Base-by-base conservation (phyloP, 768 basidiomycete genomes). In the Hysterangium stoloniferum region DNA sequence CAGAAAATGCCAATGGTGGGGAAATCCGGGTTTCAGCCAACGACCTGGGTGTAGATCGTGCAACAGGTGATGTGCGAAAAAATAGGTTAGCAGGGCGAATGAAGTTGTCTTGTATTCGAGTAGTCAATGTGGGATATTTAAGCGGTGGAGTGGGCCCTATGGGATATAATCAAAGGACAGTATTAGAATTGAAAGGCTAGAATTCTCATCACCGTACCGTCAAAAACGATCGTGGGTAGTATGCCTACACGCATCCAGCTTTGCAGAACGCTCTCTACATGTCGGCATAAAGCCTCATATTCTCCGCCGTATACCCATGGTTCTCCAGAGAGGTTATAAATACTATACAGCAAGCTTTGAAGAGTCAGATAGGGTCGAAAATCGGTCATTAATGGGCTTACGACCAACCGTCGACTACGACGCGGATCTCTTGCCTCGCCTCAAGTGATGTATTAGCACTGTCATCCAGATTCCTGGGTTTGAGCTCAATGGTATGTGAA, bases 241-340 rank as follows among this genome's bases (percentile, higher is more conserved):
- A 89, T 62, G 19, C 86, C 84, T 8, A 86, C 68, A 22, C 69
- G 66, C 38, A 83, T 71, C 89, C 86, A 90, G 11, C 82, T 79
- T 52, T 72, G 62, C 11, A 85, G 77, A 13, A 82, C 74, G 41
- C 57, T 63, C 37, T 60, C 63, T 3, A 85, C 70, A 15, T 76
- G 63, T n/a, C 62, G 58, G 6, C 65, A 63, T 54, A 87, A 83
- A 47, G 72, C 72, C 1, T 63, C 59, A 57, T 87, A 87, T 64
- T 92, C 87, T 11, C 89, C 89, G 5, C 89, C 89, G 58, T 87
- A 92, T 1, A 86, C 85, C 89, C 88, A 91, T 5, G 86, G 80
- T 41, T 88, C 68, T 50, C 67, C 71, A 2, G 81, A 80, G 48
- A 71, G 70, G 25, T 73, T 65, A 53, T 84, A 72, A 19, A 90